These are phyloP conservation scores for Pseudogymnoascus sp. DNA, from an alignment of 2,329 filamentous ascomycete genomes.

Conservation along the genomic window DNA sequence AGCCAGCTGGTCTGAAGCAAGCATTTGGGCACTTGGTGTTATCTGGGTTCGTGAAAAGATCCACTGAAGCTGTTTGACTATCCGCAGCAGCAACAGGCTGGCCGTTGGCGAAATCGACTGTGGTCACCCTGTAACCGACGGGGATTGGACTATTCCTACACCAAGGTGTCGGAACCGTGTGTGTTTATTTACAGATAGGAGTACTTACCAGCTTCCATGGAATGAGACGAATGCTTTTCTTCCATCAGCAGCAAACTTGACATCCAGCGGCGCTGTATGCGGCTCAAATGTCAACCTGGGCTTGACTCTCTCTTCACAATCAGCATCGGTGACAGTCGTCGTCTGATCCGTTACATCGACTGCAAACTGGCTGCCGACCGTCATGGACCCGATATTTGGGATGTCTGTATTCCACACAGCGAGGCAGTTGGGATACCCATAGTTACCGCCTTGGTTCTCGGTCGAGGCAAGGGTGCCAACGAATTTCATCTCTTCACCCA, in stretches of 20 bases:
- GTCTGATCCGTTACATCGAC: constrained; percentile 26
- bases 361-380: constrained; percentile 43
- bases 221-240: constrained; percentile 58
- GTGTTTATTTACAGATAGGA: constrained; percentile 5
- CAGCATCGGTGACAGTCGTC: constrained; percentile 34
- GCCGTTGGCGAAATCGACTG: constrained; percentile 34
- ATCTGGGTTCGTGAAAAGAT: constrained; percentile 47
- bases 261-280: constrained; percentile 63
- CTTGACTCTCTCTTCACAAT: constrained; percentile 37
- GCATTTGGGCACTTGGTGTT: constrained; percentile 40
- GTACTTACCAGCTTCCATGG: constrained; percentile 57
- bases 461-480: constrained; percentile 46
- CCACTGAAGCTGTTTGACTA: constrained; percentile 39
- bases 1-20: constrained; percentile 55
- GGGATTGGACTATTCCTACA: constrained; percentile 24
- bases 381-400: constrained; percentile 34
- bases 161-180: constrained; percentile 16
- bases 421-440: constrained; percentile 64
- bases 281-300: constrained; percentile 53
- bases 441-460: constrained; percentile 41
- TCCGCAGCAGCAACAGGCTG: constrained; percentile 31
- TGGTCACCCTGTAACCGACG: constrained; percentile 38
- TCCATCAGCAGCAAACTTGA: constrained; percentile 53
- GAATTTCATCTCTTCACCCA: constrained; percentile 66
- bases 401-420: constrained; percentile 51